Evolutionary conservation across 768 basidiomycete genomes (phyloP).

Genomic region (Phaeotremella fagi): DNA sequence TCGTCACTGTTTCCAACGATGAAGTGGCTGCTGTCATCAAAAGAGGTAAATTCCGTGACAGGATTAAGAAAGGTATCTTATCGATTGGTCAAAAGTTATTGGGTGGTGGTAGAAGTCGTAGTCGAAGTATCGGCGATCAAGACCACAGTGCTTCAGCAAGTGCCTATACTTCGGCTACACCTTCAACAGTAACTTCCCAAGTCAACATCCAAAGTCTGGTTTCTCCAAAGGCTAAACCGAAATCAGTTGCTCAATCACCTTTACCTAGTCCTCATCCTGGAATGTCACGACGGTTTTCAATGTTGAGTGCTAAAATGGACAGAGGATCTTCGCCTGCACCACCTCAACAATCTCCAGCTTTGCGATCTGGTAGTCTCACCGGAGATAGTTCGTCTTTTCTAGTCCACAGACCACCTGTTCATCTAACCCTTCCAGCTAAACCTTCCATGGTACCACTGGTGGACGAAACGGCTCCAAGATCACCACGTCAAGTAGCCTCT

Average conservation of each 20-base stretch:
- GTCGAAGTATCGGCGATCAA: constrained; percentile 34
- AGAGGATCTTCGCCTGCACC: background rate
- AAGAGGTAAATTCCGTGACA: constrained; percentile 34
- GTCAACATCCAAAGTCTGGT: constrained; percentile 4
- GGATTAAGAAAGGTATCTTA: constrained; percentile 43
- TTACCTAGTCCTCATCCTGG: constrained; percentile 5
- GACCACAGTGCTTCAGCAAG: constrained; percentile 5
- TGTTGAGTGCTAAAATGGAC: constrained; percentile 7
- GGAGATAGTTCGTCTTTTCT: constrained; percentile 6
- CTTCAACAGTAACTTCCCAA: constrained; percentile 2
- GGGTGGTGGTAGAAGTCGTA: constrained; percentile 22
- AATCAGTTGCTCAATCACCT: background rate
- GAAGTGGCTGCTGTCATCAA: constrained; percentile 61
- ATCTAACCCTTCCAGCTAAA: constrained; percentile 1
- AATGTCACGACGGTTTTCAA: constrained; percentile 10
- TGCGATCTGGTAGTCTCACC: background rate
- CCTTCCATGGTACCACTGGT: constrained; percentile 6
- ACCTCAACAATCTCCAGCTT: background rate
- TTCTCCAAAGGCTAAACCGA: background rate
- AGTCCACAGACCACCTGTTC: constrained; percentile 3
- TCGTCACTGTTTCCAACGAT: constrained; percentile 63
- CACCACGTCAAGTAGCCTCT: constrained; percentile 25
- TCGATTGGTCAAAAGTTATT: constrained; percentile 34
- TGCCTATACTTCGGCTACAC: background rate
- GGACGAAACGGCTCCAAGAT: constrained; percentile 17